These are phyloP conservation scores for Tilletia setariae DNA, from an alignment of 1,284 basidiomycete genomes.

Conservation along the genomic window DNA sequence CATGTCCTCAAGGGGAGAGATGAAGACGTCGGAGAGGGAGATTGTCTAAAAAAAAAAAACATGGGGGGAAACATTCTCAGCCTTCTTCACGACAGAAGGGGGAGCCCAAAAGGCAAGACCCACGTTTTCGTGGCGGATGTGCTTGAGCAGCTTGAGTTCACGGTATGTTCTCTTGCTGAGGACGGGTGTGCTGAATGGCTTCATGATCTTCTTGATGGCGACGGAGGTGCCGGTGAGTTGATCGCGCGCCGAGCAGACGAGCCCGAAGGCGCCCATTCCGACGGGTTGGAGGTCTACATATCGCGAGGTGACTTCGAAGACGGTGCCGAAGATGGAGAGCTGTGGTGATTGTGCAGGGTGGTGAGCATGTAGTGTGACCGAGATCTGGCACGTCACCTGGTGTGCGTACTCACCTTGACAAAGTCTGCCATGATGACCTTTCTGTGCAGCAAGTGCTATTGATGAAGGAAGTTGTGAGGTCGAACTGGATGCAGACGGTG, in stretches of 20 bases:
- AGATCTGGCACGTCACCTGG: neutral
- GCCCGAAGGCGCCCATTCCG: constrained; percentile 77
- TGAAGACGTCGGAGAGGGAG: constrained; percentile 97
- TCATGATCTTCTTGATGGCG: constrained; percentile 99
- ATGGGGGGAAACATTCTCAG: constrained; percentile 6
- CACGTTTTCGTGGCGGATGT: constrained; percentile 98
- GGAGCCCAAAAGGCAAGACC: constrained; percentile 26
- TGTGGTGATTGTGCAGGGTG: constrained; percentile 49
- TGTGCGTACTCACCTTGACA: constrained; percentile 60
- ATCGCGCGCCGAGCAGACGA: constrained; percentile 82
- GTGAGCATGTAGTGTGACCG: neutral
- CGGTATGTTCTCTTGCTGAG: constrained; percentile 95
- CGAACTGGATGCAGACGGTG: neutral
- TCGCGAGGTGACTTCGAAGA: constrained; percentile 74
- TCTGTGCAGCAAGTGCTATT: neutral
- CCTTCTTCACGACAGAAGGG: constrained; percentile 1
- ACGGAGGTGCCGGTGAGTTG: constrained; percentile 90
- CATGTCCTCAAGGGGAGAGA: constrained; percentile 88
- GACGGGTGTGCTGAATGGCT: constrained; percentile 96
- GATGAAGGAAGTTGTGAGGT: neutral
- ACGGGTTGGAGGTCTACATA: constrained; percentile 99
- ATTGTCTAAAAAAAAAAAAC: constrained; percentile 69
- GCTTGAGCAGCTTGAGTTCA: constrained; percentile 96
- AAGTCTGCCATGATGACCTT: constrained; percentile 62
- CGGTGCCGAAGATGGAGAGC: constrained; percentile 95